phyloP scores from a whole-genome alignment of 345 rosid genomes.

The Nephelium lappaceum region DNA sequence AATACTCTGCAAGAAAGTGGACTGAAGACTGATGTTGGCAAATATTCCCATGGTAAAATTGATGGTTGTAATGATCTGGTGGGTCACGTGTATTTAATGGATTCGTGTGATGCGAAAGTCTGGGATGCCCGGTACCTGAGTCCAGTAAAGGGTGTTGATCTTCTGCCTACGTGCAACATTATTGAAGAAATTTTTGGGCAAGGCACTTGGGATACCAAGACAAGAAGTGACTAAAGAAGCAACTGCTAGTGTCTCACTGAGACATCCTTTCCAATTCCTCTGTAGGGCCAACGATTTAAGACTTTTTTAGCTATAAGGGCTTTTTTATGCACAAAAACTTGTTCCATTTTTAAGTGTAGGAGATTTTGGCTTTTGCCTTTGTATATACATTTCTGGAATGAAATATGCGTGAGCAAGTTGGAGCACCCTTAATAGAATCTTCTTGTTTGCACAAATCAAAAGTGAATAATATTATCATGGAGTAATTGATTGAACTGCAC shows the following conservation, averaged over 20 bases:
- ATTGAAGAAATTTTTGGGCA: slow-evolving; percentile 67
- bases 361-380: slow-evolving; percentile 2
- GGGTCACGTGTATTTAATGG: slow-evolving; percentile 46
- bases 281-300: neutral
- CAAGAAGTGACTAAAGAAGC: slow-evolving; percentile 29
- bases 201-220: slow-evolving; percentile 42
- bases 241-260: slow-evolving; percentile 15
- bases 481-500: neutral
- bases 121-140: slow-evolving; percentile 44
- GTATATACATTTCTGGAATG: slow-evolving; percentile 22
- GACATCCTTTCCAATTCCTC: neutral
- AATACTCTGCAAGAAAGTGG: slow-evolving; percentile 22
- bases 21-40: slow-evolving; percentile 20
- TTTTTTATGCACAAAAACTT: slow-evolving; percentile 8
- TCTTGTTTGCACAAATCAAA: neutral
- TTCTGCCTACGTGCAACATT: slow-evolving; percentile 55
- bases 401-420: slow-evolving; percentile 8
- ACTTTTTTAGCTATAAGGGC: neutral
- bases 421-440: slow-evolving; percentile 1
- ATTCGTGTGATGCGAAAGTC: slow-evolving; percentile 41
- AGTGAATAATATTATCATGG: neutral
- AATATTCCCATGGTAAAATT: slow-evolving; percentile 22
- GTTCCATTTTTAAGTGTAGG: slow-evolving; percentile 10
- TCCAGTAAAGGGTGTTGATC: slow-evolving; percentile 44
- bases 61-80: slow-evolving; percentile 37